Percentiles rank a stretch among this genome's conserved stretches.
Evolutionary conservation across 2,329 filamentous ascomycete genomes (phyloP).

Genomic region (Lachnellula cervina): DNA sequence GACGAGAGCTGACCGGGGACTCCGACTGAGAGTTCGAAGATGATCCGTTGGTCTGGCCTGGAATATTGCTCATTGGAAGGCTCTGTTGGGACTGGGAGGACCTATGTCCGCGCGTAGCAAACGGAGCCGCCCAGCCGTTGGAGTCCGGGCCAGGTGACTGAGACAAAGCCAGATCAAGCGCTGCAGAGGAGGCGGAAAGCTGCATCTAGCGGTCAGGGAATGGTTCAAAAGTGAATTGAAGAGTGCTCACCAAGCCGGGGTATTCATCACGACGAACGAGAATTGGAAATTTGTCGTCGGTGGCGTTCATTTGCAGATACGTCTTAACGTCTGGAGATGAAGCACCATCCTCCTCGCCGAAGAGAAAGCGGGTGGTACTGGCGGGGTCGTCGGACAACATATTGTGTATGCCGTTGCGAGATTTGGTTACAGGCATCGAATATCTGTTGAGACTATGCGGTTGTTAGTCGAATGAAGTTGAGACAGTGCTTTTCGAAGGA

Average conservation of each 20-base stretch:
- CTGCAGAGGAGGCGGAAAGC: conserved; percentile 75
- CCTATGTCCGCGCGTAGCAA: conserved; percentile 27
- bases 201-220: conserved; percentile 45
- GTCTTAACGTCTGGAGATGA: conserved; percentile 54
- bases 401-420: conserved; percentile 62
- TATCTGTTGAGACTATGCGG: conserved; percentile 72
- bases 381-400: conserved; percentile 69
- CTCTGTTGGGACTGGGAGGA: conserved; percentile 44
- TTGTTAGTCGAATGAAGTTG: conserved; percentile 17
- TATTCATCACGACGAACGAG: conserved; percentile 59
- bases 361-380: conserved; percentile 80
- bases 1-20: conserved; percentile 43
- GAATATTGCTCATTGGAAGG: conserved; percentile 25
- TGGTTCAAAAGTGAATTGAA: conserved; percentile 3
- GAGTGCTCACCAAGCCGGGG: conserved; percentile 27
- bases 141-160: conserved; percentile 56
- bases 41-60: conserved; percentile 31
- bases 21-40: conserved; percentile 35
- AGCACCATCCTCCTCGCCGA: conserved; percentile 67
- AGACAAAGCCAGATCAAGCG: conserved; percentile 72
- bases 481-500: not conserved
- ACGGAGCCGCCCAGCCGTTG: conserved; percentile 27
- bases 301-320: conserved; percentile 66
- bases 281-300: conserved; percentile 83
- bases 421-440: conserved; percentile 82